phyloP scores from a whole-genome alignment of 306 rosid genomes.

The Quillaja saponaria region DNA sequence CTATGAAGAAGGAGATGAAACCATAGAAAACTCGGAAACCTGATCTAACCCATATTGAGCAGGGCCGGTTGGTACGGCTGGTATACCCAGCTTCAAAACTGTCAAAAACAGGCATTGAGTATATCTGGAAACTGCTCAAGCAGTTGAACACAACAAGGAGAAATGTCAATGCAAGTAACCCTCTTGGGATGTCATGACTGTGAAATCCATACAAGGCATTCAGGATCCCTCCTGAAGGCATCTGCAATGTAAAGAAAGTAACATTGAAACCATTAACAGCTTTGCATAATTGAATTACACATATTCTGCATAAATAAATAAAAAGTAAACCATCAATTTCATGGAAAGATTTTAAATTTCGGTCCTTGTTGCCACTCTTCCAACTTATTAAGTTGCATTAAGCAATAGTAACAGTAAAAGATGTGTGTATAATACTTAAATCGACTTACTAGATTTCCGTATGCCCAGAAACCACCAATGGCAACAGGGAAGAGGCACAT shows the following conservation, averaged over 20 bases:
- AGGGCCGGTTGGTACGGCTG: slow-evolving; percentile 92
- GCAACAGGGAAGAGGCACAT: slow-evolving; percentile 93
- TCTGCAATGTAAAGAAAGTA: slow-evolving; percentile 43
- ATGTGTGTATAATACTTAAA: too few relatives aligned
- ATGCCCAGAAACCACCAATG: slow-evolving; percentile 97
- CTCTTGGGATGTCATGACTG: slow-evolving; percentile 81
- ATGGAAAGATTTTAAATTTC: too few relatives aligned
- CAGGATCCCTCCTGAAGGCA: slow-evolving; percentile 93
- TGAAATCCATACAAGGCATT: slow-evolving; percentile 87
- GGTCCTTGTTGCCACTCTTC: too few relatives aligned
- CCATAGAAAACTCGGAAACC: slow-evolving; percentile 90
- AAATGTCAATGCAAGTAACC: slow-evolving; percentile 79
- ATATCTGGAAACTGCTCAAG: slow-evolving; percentile 94
- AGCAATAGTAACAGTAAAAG: too few relatives aligned
- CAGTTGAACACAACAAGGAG: slow-evolving; percentile 94
- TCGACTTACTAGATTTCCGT: slow-evolving; percentile 84
- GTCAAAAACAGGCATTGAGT: slow-evolving; percentile 98
- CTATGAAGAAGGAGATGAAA: slow-evolving; percentile 81
- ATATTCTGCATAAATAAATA: too few relatives aligned
- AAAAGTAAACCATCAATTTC: too few relatives aligned
- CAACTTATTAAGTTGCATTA: too few relatives aligned
- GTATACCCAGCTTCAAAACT: slow-evolving; percentile 99
- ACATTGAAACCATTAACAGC: slow-evolving; percentile 1
- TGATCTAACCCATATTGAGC: slow-evolving; percentile 94
- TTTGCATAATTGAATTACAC: neutral